These are phyloP conservation scores for Urochloa ruziziensis DNA, from an alignment of 176 grass and related monocot species.

Conservation along the genomic window DNA sequence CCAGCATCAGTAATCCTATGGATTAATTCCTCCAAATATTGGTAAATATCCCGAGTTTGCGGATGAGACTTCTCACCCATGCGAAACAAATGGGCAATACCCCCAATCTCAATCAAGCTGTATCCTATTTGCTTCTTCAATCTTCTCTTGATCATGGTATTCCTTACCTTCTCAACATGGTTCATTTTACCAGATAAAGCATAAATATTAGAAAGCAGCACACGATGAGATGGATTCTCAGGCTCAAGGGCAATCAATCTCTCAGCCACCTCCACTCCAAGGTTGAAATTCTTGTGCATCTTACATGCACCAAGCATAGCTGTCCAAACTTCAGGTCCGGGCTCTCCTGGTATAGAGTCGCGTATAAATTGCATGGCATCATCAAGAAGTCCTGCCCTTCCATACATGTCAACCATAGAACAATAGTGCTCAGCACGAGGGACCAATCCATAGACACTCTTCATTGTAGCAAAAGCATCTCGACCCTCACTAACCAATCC, in stretches of 20 bases:
- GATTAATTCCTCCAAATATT: conserved; percentile 54
- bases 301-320: conserved; percentile 82
- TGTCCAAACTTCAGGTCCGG: conserved; percentile 74
- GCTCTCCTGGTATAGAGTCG: conserved; percentile 39
- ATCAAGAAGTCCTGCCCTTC: conserved; percentile 72
- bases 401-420: conserved; percentile 89
- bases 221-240: conserved; percentile 63
- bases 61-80: conserved; percentile 68
- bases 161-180: conserved; percentile 64
- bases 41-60: conserved; percentile 53
- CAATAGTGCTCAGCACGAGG: conserved; percentile 72
- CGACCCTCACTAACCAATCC: conserved; percentile 59
- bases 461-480: conserved; percentile 66
- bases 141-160: conserved; percentile 56
- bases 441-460: conserved; percentile 52
- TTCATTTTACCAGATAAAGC: conserved; percentile 70
- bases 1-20: conserved; percentile 51
- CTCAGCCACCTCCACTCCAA: conserved; percentile 50
- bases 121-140: conserved; percentile 75
- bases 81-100: conserved; percentile 55
- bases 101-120: conserved; percentile 73
- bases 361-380: conserved; percentile 65
- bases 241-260: conserved; percentile 62
- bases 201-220: conserved; percentile 82
- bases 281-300: conserved; percentile 69